Conservation (phyloP, 2,329 filamentous ascomycete genomes). For the Bisporella sp. region DNA sequence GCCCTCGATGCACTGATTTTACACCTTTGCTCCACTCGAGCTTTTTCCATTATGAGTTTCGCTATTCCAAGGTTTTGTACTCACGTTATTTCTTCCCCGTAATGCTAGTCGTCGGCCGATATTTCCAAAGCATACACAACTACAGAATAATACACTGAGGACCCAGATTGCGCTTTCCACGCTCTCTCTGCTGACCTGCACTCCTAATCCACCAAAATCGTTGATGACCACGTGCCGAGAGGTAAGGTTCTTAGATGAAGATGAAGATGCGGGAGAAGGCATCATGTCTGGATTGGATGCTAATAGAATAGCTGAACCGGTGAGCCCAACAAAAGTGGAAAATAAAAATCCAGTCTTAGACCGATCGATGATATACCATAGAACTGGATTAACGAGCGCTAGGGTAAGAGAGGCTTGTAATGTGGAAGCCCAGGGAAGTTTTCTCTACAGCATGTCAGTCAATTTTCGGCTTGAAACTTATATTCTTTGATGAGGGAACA, state of each 20-base stretch:
- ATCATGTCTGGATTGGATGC: constrained; percentile 72
- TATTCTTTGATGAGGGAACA: constrained; percentile 30
- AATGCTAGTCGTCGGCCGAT: constrained; percentile 71
- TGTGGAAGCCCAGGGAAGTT: constrained; percentile 87
- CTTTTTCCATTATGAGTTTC: no score
- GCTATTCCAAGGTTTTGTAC: no score
- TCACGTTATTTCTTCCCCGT: constrained; percentile 1
- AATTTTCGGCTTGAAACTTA: neutral
- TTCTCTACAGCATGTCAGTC: constrained; percentile 49
- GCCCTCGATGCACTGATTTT: no score
- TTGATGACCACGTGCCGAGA: constrained; percentile 7
- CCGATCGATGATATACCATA: constrained; percentile 96
- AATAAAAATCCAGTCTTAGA: constrained; percentile 79
- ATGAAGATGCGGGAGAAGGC: constrained; percentile 49
- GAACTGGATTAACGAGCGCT: constrained; percentile 80
- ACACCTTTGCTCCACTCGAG: no score
- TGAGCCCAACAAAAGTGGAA: constrained; percentile 64
- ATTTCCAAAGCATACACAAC: constrained; percentile 92
- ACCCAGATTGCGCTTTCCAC: constrained; percentile 80
- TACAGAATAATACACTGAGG: constrained; percentile 88
- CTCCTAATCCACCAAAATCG: constrained; percentile 32
- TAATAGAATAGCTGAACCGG: constrained; percentile 68
- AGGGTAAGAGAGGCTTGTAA: constrained; percentile 89
- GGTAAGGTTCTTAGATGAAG: constrained; percentile 9
- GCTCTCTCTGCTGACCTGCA: constrained; percentile 53